Evolutionary conservation across 2,329 filamentous ascomycete genomes (phyloP).

Genomic region (Fusarium verticillioides): DNA sequence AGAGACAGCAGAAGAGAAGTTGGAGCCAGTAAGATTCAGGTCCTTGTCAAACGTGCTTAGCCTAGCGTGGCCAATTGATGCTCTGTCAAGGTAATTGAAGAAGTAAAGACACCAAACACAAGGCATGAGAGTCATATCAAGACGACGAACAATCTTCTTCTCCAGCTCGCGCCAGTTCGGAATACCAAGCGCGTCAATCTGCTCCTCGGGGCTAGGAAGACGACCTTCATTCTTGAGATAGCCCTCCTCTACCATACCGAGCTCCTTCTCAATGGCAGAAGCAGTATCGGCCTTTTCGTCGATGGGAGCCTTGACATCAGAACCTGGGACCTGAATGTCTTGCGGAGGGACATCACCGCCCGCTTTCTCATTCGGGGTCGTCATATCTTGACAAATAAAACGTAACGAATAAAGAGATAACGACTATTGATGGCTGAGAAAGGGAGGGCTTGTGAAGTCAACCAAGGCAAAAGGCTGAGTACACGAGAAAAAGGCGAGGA

Average conservation of each 20-base stretch:
- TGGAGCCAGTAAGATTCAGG: not conserved
- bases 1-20: constrained; percentile 16
- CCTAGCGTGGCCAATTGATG: constrained; percentile 5
- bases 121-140: constrained; percentile 20
- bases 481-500: not conserved
- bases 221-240: constrained; percentile 6
- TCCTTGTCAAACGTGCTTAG: constrained; percentile 1
- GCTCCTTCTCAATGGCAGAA: constrained; percentile 4
- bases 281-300: not conserved
- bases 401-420: rapidly evolving
- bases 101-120: constrained; percentile 24
- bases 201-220: constrained; percentile 12
- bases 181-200: constrained; percentile 11
- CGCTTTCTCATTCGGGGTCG: not conserved
- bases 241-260: constrained; percentile 2
- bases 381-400: not conserved
- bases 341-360: not conserved
- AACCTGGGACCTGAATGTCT: not conserved
- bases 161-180: constrained; percentile 16
- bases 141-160: constrained; percentile 18
- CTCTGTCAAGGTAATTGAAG: constrained; percentile 25
- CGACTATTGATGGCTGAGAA: not conserved
- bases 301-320: not conserved
- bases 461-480: not conserved
- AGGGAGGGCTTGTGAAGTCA: not conserved